Evolutionary conservation across 2,329 filamentous ascomycete genomes (phyloP).

Genomic region (Trichoderma endophyticum): DNA sequence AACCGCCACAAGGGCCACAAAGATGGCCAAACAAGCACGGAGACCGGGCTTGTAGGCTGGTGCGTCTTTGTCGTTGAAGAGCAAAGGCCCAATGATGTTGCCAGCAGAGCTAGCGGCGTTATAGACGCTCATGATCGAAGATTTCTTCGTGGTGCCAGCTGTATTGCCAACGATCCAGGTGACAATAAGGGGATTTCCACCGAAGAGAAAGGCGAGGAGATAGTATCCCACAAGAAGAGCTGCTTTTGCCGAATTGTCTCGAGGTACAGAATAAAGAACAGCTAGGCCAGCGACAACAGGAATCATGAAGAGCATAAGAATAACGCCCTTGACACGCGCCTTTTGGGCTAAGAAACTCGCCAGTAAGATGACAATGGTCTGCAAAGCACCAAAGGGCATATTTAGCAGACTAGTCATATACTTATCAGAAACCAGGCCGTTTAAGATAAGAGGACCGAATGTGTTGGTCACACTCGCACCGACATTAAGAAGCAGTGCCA

Average conservation of each 20-base stretch:
- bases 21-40: constrained; percentile 52
- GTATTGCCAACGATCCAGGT: constrained; percentile 69
- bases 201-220: constrained; percentile 63
- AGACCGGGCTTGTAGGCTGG: constrained; percentile 58
- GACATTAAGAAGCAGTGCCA: constrained; percentile 62
- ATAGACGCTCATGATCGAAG: constrained; percentile 29
- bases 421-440: constrained; percentile 57
- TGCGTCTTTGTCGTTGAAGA: constrained; percentile 43
- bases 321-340: neutral
- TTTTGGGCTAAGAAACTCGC: neutral
- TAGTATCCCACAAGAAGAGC: constrained; percentile 60
- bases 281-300: constrained; percentile 28
- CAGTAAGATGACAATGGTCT: neutral
- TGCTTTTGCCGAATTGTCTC: constrained; percentile 31
- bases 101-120: neutral
- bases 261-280: constrained; percentile 54
- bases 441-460: constrained; percentile 62
- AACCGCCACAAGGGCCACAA: constrained; percentile 50
- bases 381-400: constrained; percentile 44
- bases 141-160: constrained; percentile 65
- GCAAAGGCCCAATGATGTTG: neutral
- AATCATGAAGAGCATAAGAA: neutral
- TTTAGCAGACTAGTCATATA: constrained; percentile 59
- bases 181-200: constrained; percentile 62
- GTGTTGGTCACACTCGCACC: constrained; percentile 61